Evolutionary conservation across 148 eudicot genomes (phyloP), one percentile per base, ranked within the genome.

Genomic region (Vaccinium macrocarpon): DNA sequence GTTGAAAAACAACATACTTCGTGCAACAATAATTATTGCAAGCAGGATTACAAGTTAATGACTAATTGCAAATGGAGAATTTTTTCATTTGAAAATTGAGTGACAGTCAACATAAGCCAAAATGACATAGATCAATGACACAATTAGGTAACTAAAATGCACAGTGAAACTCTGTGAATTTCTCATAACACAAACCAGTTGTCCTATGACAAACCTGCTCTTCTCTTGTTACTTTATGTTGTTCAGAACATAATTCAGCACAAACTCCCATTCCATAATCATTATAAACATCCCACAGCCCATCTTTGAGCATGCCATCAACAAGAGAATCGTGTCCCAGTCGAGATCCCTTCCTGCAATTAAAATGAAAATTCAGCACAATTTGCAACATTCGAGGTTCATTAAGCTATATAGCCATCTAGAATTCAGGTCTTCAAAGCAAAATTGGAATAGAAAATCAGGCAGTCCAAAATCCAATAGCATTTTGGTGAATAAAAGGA

Each of bases 271-370:
- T 96, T 35, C 93, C 98, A 87, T 70, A 89, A 79, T 96, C 99
- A 89, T 92, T 96, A 86, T 93, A 96, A 61, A 92, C 99, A 92
- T 96, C 99, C 99, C 98, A 94, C 18, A 96, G 80, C 19, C 99
- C 99, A 86, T 96, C 99, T 85, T 95, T 96, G 76, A 96, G 87
- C 98, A 96, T 95, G 81, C 99, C 99, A 89, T 96, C 99, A 86
- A 95, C 97, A 86, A 96, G 91, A 84, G 95, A 87, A 90, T 96
- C 99, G 84, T 96, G 99, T 83, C 99, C 99, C 74, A 95, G 92
- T 68, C 98, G 95, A 85, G 99, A 96, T 80, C 95, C 95, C 88
- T 90, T 97, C 93, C 94, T 79, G 93, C 90, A 86, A 83, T 42
- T 79, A 55, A 82, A 68, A 83, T 70, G 64, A 38, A 88, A 55